Base-by-base conservation (phyloP, 768 basidiomycete species). In the Lyophyllum shimeji region DNA sequence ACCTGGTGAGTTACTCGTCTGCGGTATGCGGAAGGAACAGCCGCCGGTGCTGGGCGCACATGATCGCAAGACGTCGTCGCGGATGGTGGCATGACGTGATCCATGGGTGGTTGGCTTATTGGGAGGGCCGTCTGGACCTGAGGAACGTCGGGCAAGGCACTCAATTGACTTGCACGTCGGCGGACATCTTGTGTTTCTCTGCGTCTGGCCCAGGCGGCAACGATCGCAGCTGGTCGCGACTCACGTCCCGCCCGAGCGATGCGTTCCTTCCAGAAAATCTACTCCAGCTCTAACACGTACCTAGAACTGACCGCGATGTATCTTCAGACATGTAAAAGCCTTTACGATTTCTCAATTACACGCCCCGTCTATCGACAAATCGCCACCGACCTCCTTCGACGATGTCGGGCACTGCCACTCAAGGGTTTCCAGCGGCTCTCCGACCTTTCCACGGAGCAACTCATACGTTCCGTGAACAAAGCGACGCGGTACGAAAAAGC, bases 301-400 rank as follows among this genome's bases (percentile, higher is more conserved):
- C 11, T 17, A 33, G n/a, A 23, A 29, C 52, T 59, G 21, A 64
- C 46, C n/a, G 37, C 46, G 59, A 20, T 51, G 46, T 24, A 18
- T 46, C 40, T 55, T n/a, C 52, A 89, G 87, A 83, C 85, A 1
- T 87, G 82, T 67, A 83, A 79, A 72, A 74, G 82, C 6, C 72
- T 89, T 7, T 78, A 82, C 44, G 76, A 79, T 27, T 86, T 86
- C 56, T 78, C 84, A 4, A 81, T 76, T 9, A 88, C 87, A 1
- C 80, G 86, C 20, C 82, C 86, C 1, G 84, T 89, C 3, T 89
- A 85, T 67, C 82, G 85, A 43, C 78, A 82, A 52, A 78, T 89
- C 39, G 86, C 87, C 11, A 75, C 78, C 50, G 77, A 79, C 59
- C 74, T 89, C 15, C 80, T 90, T 2, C 77, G 80, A 6, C 77